phyloP scores from a whole-genome alignment of 306 rosid species.

The Comarum palustre region DNA sequence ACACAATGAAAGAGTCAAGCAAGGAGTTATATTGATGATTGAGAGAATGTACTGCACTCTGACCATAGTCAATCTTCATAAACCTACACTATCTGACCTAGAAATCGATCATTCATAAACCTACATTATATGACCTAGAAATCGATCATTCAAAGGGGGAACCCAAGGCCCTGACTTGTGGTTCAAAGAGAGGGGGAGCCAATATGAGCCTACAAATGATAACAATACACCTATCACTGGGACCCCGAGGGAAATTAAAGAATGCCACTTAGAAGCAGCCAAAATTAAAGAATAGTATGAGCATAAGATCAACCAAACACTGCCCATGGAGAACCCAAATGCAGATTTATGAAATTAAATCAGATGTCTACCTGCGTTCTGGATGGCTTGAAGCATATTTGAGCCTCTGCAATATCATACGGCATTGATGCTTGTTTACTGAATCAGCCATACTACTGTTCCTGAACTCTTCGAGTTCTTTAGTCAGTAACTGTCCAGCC shows the following conservation, averaged over 20 bases:
- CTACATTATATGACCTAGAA: background rate
- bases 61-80: background rate
- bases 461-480: constrained; percentile 96
- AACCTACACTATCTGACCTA: background rate
- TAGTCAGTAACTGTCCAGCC: constrained; percentile 80
- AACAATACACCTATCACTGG: background rate
- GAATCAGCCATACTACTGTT: constrained; percentile 70
- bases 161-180: background rate
- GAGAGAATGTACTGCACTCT: background rate
- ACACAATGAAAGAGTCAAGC: background rate
- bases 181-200: background rate
- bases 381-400: constrained; percentile 73
- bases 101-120: background rate
- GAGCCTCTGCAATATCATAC: constrained; percentile 88
- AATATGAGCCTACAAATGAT: background rate
- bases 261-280: background rate
- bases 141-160: background rate
- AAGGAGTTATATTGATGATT: constrained; percentile 5
- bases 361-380: constrained; percentile 58
- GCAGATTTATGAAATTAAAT: constrained; percentile 16
- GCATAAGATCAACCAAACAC: background rate
- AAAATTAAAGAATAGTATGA: background rate
- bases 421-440: constrained; percentile 93
- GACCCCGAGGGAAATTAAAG: background rate
- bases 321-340: background rate